phyloP scores from a whole-genome alignment of 2,329 filamentous ascomycete genomes.

The Ophiocordyceps camponoti-leonardi region DNA sequence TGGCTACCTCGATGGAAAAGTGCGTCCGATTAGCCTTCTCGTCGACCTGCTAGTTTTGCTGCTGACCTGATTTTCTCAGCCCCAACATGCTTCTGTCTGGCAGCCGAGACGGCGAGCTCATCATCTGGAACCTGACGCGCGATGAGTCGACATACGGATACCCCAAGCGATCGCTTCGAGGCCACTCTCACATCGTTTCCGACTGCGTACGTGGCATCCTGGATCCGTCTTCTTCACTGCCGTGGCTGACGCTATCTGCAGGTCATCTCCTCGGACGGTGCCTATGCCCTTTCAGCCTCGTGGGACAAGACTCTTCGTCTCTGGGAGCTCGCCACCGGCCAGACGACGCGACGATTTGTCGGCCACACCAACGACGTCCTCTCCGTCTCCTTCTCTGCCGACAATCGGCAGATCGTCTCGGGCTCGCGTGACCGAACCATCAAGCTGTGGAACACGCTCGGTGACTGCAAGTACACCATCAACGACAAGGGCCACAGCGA shows the following conservation, averaged over 20 bases:
- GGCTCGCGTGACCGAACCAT: slow-evolving; percentile 96
- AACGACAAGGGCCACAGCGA: slow-evolving; percentile 99
- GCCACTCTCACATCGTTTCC: slow-evolving; percentile 99
- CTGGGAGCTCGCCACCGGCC: slow-evolving; percentile 95
- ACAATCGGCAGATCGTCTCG: slow-evolving; percentile 99
- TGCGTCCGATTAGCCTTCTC: slow-evolving; percentile 27
- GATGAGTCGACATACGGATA: slow-evolving; percentile 97
- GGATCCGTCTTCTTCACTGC: too few relatives aligned
- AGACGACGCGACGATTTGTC: slow-evolving; percentile 94
- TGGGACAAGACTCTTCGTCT: slow-evolving; percentile 99
- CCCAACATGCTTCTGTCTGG: slow-evolving; percentile 99
- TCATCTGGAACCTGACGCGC: slow-evolving; percentile 99
- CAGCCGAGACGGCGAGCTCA: slow-evolving; percentile 95
- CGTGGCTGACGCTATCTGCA: slow-evolving; percentile 20
- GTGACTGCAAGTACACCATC: slow-evolving; percentile 99
- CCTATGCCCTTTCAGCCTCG: slow-evolving; percentile 94
- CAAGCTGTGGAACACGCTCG: slow-evolving; percentile 99
- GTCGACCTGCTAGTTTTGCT: background rate
- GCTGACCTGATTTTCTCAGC: slow-evolving; percentile 27
- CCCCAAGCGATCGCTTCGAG: slow-evolving; percentile 96
- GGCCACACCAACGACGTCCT: slow-evolving; percentile 99
- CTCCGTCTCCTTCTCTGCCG: slow-evolving; percentile 99
- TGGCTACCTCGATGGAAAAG: slow-evolving; percentile 99
- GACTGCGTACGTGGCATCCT: slow-evolving; percentile 98
- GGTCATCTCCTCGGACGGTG: slow-evolving; percentile 99